Percentiles rank a stretch among this genome's conserved stretches.
Conservation (phyloP, 139 green algal genomes). For the Chlamydomonas eustigma region DNA sequence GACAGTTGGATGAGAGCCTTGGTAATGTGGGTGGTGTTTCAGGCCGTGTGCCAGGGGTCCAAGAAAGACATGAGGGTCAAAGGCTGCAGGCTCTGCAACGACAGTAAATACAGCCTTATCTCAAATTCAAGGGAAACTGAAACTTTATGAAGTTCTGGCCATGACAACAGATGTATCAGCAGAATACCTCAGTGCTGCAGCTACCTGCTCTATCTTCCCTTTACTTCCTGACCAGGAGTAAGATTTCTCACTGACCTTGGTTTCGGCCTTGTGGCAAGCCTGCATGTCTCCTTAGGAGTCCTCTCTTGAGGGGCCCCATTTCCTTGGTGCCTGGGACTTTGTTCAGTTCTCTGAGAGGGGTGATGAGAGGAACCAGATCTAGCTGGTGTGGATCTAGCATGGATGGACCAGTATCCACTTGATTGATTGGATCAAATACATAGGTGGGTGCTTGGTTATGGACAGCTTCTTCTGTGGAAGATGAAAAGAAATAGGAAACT, state of each 20-base stretch:
- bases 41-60: background rate
- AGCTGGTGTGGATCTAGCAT: background rate
- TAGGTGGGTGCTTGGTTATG: no score
- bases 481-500: no score
- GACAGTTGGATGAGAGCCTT: no score
- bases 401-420: no score
- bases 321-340: background rate
- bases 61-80: background rate
- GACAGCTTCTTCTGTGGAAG: no score
- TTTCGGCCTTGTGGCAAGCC: background rate
- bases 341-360: slow-evolving; percentile 1
- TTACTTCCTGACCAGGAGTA: no score
- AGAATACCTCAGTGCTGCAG: no score
- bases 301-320: background rate
- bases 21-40: background rate
- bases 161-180: no score
- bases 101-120: background rate
- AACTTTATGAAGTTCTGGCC: no score
- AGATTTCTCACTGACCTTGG: background rate
- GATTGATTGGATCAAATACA: no score
- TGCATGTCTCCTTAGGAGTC: background rate
- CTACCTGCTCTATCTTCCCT: no score
- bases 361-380: background rate
- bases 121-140: background rate
- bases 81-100: background rate